phyloP scores from a whole-genome alignment of 2,329 filamentous ascomycete species.

The Fusarium poae region DNA sequence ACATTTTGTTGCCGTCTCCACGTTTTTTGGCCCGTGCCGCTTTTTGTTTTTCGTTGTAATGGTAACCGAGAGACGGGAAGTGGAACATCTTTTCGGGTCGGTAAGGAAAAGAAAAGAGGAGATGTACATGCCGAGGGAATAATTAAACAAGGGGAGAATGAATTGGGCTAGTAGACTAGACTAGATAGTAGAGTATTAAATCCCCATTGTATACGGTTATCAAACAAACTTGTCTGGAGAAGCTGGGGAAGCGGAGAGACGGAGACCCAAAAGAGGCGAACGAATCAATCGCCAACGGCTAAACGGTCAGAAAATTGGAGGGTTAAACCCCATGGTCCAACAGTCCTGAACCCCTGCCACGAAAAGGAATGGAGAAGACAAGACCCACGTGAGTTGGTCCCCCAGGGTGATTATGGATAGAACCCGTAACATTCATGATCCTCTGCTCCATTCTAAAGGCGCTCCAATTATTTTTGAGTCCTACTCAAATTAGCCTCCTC shows the following conservation, averaged over 20 bases:
- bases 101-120: neutral
- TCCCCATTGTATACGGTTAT: constrained; percentile 34
- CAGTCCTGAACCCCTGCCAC: neutral
- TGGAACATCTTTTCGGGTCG: neutral
- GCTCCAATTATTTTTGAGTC: constrained; percentile 15
- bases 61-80: constrained; percentile 3
- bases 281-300: constrained; percentile 20
- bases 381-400: constrained; percentile 16
- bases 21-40: constrained; percentile 16
- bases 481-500: neutral
- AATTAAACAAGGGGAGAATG: neutral
- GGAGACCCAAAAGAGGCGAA: constrained; percentile 8
- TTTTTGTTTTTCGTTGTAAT: constrained; percentile 4
- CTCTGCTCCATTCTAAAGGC: constrained; percentile 17
- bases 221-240: constrained; percentile 18
- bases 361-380: neutral
- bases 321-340: constrained; percentile 12
- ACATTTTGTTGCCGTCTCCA: constrained; percentile 23
- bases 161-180: neutral
- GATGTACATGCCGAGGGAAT: too few relatives aligned
- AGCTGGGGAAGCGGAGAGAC: constrained; percentile 28
- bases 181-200: too few relatives aligned
- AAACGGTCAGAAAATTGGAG: constrained; percentile 27
- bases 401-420: neutral
- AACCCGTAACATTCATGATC: constrained; percentile 13